These are phyloP conservation scores for Podospora tetraspora DNA, from an alignment of 495 filamentous ascomycete genomes.

Conservation along the genomic window DNA sequence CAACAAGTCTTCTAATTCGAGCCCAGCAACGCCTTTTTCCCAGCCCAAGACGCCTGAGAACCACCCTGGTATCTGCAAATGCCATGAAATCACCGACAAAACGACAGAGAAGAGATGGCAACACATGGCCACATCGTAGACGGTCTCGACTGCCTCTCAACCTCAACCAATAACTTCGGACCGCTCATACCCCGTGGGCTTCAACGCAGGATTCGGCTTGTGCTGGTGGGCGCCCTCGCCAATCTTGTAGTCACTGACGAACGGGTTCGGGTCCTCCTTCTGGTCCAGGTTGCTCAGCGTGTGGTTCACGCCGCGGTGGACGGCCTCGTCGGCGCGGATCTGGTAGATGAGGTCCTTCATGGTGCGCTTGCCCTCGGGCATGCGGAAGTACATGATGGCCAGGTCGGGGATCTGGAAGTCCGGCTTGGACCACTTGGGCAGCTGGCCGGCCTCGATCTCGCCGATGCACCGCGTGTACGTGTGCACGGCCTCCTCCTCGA, in stretches of 20 bases:
- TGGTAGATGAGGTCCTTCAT: slow-evolving; percentile 86
- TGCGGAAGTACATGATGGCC: slow-evolving; percentile 84
- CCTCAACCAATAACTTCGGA: slow-evolving; percentile 63
- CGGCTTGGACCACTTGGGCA: slow-evolving; percentile 69
- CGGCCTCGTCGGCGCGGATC: slow-evolving; percentile 84
- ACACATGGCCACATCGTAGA: not conserved
- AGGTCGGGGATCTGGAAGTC: slow-evolving; percentile 78
- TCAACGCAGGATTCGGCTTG: slow-evolving; percentile 60
- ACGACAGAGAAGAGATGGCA: not conserved
- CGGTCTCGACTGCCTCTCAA: not conserved
- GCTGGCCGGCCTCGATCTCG: slow-evolving; percentile 76
- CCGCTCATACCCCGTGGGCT: slow-evolving; percentile 73
- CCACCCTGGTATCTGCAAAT: not conserved
- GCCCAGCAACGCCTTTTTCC: not conserved
- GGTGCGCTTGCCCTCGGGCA: slow-evolving; percentile 75
- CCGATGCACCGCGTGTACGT: slow-evolving; percentile 85
- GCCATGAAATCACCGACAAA: not conserved
- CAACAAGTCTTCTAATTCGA: not conserved
- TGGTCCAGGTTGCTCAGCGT: slow-evolving; percentile 82
- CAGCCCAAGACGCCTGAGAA: not conserved
- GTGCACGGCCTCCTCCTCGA: slow-evolving; percentile 94
- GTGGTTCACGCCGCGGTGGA: slow-evolving; percentile 96
- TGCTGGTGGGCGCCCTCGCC: slow-evolving; percentile 32
- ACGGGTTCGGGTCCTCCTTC: slow-evolving; percentile 83
- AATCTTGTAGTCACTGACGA: slow-evolving; percentile 67